These are phyloP conservation scores for Sphaerostilbella broomeana DNA, from an alignment of 2,329 filamentous ascomycete species.

Conservation along the genomic window DNA sequence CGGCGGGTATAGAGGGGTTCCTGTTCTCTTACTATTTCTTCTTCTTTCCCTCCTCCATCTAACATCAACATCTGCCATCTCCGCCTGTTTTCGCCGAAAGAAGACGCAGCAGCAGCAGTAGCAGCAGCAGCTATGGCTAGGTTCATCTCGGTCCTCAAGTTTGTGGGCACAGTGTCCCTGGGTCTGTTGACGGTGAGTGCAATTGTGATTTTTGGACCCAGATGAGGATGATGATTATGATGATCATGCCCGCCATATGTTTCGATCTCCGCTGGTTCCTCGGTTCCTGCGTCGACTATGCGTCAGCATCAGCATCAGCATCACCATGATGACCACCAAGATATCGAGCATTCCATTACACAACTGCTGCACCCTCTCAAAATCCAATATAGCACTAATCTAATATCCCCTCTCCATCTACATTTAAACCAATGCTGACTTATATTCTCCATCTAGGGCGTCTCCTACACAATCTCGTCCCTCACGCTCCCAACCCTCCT, in stretches of 20 bases:
- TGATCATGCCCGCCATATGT: not conserved
- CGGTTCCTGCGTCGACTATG: not conserved
- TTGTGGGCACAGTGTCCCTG: conserved; percentile 83
- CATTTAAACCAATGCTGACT: too few relatives aligned
- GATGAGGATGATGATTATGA: not conserved
- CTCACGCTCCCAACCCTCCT: conserved; percentile 76
- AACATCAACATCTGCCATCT: too few relatives aligned
- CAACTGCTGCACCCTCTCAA: too few relatives aligned
- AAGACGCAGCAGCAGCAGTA: too few relatives aligned
- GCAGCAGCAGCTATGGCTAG: too few relatives aligned
- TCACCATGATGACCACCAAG: not conserved
- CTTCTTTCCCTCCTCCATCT: too few relatives aligned
- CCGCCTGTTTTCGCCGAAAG: too few relatives aligned
- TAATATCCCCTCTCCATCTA: too few relatives aligned
- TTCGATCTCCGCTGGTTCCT: not conserved
- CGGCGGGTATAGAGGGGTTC: too few relatives aligned
- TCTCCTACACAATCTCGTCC: conserved; percentile 76
- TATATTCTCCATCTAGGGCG: conserved; percentile 58
- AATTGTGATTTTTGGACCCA: too few relatives aligned
- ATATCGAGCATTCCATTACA: not conserved
- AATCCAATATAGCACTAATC: too few relatives aligned
- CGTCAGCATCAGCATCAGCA: not conserved
- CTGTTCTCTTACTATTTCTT: too few relatives aligned
- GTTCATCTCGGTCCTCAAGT: conserved; percentile 75
- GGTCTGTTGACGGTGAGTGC: conserved; percentile 76